phyloP scores from a whole-genome alignment of 2,329 filamentous ascomycete genomes.

The Diaporthe citri region DNA sequence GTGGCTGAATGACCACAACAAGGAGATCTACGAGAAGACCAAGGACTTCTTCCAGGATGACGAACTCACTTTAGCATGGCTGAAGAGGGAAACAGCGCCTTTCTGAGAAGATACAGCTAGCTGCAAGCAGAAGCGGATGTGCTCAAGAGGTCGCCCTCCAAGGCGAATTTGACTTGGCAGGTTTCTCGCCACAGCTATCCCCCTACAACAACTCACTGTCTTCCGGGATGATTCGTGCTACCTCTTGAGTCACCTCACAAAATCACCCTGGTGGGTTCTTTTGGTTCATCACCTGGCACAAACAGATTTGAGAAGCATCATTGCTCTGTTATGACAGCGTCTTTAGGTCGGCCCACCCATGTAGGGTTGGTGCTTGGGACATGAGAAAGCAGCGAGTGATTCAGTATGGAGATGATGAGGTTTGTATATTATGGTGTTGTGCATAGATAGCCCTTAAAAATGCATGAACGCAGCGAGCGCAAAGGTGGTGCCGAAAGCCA shows the following conservation, averaged over 20 bases:
- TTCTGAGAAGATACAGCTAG: conserved; percentile 52
- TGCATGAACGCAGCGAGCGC: conserved; percentile 75
- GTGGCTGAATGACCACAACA: conserved; percentile 91
- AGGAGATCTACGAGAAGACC: conserved; percentile 85
- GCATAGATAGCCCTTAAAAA: conserved; percentile 47
- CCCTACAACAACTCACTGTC: too few relatives aligned
- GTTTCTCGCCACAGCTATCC: not conserved
- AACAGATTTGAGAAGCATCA: not conserved
- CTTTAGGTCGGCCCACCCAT: too few relatives aligned
- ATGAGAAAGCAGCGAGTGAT: not conserved
- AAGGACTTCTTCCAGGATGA: conserved; percentile 81
- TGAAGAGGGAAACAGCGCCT: conserved; percentile 86
- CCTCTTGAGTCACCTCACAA: not conserved
- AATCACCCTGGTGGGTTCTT: not conserved
- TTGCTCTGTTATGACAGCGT: not conserved
- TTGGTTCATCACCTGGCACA: not conserved
- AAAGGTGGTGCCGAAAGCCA: conserved; percentile 80
- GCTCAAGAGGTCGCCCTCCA: not conserved
- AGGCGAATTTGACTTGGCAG: not conserved
- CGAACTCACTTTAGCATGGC: conserved; percentile 79
- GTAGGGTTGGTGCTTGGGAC: not conserved
- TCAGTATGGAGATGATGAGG: conserved; percentile 8
- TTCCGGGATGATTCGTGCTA: not conserved
- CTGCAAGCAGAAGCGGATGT: not conserved
- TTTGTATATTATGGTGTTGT: conserved; percentile 26